phyloP scores from a whole-genome alignment of 371 early-diverging fungal species.

The Haplosporangium sp. region DNA sequence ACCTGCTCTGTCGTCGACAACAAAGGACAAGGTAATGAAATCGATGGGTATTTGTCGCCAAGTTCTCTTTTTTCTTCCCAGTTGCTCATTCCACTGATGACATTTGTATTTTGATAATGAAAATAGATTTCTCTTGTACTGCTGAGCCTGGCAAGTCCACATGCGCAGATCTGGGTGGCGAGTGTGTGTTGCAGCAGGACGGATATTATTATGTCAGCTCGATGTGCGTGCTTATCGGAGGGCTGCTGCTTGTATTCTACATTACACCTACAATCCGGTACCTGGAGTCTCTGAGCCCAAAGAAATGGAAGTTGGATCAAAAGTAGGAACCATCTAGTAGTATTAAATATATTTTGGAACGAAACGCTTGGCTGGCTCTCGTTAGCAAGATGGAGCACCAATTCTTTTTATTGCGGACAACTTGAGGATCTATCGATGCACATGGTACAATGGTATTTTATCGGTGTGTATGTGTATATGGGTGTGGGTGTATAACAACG shows the following conservation, averaged over 20 bases:
- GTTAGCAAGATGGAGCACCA: no score
- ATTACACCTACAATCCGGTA: slow-evolving; percentile 75
- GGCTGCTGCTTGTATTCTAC: slow-evolving; percentile 66
- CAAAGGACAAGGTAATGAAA: slow-evolving; percentile 56
- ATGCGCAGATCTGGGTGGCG: slow-evolving; percentile 78
- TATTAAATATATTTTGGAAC: no score
- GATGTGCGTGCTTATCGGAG: slow-evolving; percentile 73
- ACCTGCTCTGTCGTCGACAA: slow-evolving; percentile 64
- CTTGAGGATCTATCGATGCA: slow-evolving; percentile 9
- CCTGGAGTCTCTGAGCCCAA: slow-evolving; percentile 64
- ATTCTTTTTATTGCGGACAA: no score
- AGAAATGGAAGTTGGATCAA: slow-evolving; percentile 35
- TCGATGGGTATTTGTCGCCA: no score
- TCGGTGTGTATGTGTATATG: no score
- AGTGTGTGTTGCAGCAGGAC: slow-evolving; percentile 74
- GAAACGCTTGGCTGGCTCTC: no score
- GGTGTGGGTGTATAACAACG: no score
- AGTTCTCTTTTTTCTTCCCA: slow-evolving; percentile 2
- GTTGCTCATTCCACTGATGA: slow-evolving; percentile 5
- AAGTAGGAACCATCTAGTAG: slow-evolving; percentile 5
- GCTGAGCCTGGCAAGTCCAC: slow-evolving; percentile 68
- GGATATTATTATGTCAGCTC: slow-evolving; percentile 90
- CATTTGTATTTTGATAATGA: background rate
- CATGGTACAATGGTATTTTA: background rate
- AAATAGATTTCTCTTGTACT: slow-evolving; percentile 63